These are phyloP conservation scores for Fusarium illudens DNA, from an alignment of 2,329 filamentous ascomycete genomes.

Conservation along the genomic window DNA sequence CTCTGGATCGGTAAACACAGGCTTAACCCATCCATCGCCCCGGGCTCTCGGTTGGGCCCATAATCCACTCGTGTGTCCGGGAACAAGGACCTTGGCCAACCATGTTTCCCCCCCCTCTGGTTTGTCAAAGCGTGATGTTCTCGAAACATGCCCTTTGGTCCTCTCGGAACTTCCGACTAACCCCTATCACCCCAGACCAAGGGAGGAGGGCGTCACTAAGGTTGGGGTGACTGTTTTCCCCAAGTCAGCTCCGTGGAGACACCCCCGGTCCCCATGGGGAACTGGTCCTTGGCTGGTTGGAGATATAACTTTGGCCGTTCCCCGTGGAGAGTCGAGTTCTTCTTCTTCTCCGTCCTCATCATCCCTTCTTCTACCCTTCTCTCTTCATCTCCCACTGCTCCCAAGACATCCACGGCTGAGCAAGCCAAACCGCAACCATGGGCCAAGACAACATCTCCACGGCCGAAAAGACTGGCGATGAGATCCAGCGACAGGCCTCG, in stretches of 20 bases:
- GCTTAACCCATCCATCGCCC: not conserved
- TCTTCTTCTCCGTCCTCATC: not conserved
- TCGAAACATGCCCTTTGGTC: not conserved
- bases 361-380: not conserved
- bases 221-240: not conserved
- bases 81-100: not conserved
- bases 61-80: not conserved
- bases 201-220: not conserved
- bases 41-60: not conserved
- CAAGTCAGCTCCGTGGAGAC: not conserved
- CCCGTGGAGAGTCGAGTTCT: not conserved
- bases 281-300: not conserved
- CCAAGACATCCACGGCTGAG: not conserved
- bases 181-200: not conserved
- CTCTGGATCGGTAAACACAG: not conserved
- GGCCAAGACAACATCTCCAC: not conserved
- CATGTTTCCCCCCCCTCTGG: not conserved
- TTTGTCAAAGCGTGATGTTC: not conserved
- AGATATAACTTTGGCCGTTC: not conserved
- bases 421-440: not conserved
- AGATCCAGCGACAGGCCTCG: not conserved
- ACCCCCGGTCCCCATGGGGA: not conserved
- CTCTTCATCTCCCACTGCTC: not conserved
- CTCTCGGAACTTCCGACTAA: not conserved
- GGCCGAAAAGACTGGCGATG: not conserved